These are phyloP conservation scores for Pyronema omphalodes DNA, from an alignment of 495 filamentous ascomycete species.

Conservation along the genomic window DNA sequence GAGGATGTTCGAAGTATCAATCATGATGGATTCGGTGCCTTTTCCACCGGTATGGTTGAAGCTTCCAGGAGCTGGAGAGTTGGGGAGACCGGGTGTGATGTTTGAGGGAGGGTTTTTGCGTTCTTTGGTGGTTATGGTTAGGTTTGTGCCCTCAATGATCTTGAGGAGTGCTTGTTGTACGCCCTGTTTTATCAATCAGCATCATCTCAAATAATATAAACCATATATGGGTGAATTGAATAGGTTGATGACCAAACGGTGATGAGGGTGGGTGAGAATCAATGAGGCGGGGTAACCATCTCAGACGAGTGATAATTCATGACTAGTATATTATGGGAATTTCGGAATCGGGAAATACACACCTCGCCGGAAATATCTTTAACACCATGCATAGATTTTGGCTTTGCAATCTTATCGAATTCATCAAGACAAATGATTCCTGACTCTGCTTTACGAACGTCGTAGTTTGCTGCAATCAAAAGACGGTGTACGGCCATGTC, in stretches of 20 bases:
- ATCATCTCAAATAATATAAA: no score
- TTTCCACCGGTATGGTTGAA: conserved; percentile 27
- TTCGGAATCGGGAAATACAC: conserved; percentile 30
- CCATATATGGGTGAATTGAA: no score
- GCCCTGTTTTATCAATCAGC: conserved; percentile 32
- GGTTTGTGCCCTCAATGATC: conserved; percentile 86
- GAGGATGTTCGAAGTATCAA: conserved; percentile 87
- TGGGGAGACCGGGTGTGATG: conserved; percentile 9
- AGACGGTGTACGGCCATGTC: conserved; percentile 83
- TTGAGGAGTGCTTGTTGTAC: conserved; percentile 93
- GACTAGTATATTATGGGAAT: conserved; percentile 54
- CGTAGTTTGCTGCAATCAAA: conserved; percentile 76
- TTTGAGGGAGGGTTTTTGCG: conserved; percentile 31
- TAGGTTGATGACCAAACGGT: no score
- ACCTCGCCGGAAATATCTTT: conserved; percentile 25
- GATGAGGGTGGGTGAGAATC: no score
- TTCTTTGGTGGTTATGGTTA: conserved; percentile 73
- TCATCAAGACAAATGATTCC: conserved; percentile 94
- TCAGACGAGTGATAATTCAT: conserved; percentile 31
- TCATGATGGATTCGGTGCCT: conserved; percentile 73
- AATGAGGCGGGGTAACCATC: background rate
- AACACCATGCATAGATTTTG: conserved; percentile 44
- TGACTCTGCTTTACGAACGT: conserved; percentile 61
- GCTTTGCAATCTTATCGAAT: conserved; percentile 83
- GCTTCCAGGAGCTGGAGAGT: conserved; percentile 7